Evolutionary conservation across 106 monocot genomes (phyloP).

Genomic region (Dioscorea alata): DNA sequence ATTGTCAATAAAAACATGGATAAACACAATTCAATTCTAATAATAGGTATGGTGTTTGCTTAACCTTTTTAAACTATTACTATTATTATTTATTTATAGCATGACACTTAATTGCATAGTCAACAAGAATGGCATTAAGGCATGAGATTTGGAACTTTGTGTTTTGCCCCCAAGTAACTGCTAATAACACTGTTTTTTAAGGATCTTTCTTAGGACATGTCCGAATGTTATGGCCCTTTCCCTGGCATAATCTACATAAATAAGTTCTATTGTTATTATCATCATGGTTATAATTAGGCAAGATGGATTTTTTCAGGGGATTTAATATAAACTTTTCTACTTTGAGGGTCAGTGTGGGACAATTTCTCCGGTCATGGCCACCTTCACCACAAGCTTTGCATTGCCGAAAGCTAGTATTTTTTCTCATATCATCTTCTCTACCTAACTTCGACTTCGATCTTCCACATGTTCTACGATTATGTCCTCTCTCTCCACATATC

Average conservation of each 20-base stretch:
- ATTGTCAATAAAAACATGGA: too few species aligned
- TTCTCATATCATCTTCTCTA: conserved; percentile 3
- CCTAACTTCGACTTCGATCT: conserved; percentile 11
- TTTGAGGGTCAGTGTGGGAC: conserved; percentile 13
- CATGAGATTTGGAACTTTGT: too few species aligned
- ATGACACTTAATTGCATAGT: too few species aligned
- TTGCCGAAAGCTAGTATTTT: background rate
- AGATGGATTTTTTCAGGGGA: background rate
- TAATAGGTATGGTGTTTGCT: too few species aligned
- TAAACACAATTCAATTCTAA: too few species aligned
- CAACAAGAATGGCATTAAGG: too few species aligned
- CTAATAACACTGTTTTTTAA: background rate
- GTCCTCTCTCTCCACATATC: conserved; percentile 57
- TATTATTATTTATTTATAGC: too few species aligned
- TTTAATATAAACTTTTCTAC: background rate
- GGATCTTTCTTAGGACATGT: conserved; percentile 45
- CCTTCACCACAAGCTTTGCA: conserved; percentile 48
- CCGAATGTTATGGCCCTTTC: conserved; percentile 67
- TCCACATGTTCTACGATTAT: conserved; percentile 65
- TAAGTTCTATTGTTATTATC: conserved; percentile 33
- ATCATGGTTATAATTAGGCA: too few species aligned
- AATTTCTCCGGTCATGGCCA: conserved; percentile 66
- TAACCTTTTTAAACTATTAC: too few species aligned
- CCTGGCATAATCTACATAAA: conserved; percentile 42
- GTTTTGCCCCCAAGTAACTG: too few species aligned